A percentile compares a stretch with the other conserved stretches of the same genome.
phyloP scores from a whole-genome alignment of 2,329 filamentous ascomycete species.

The Orbilia quercus region DNA sequence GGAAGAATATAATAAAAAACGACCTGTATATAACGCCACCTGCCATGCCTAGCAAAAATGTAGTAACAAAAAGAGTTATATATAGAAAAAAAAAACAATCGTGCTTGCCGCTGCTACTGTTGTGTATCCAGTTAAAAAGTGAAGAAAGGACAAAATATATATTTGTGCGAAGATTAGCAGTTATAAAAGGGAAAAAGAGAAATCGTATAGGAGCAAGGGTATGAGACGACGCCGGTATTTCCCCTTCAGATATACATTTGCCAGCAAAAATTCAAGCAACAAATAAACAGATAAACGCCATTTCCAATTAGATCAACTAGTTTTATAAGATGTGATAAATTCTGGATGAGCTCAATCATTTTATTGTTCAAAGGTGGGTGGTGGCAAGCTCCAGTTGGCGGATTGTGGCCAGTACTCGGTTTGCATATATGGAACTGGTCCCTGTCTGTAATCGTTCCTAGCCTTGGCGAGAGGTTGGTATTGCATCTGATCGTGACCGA shows the following conservation, averaged over 20 bases:
- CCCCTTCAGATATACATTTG: conserved; percentile 9
- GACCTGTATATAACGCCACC: conserved; percentile 50
- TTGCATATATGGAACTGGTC: conserved; percentile 59
- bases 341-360: conserved; percentile 15
- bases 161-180: conserved; percentile 40
- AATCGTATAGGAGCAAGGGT: conserved; percentile 18
- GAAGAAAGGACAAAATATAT: conserved; percentile 35
- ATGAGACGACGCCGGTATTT: conserved; percentile 15
- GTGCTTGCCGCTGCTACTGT: conserved; percentile 36
- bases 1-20: conserved; percentile 48
- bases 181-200: conserved; percentile 25
- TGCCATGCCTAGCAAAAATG: conserved; percentile 51
- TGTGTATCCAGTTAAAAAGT: conserved; percentile 47
- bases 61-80: no score
- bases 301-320: conserved; percentile 13
- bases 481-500: conserved; percentile 78
- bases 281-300: conserved; percentile 25
- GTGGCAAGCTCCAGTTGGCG: conserved; percentile 33
- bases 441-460: conserved; percentile 59
- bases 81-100: conserved; percentile 34
- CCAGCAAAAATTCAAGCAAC: no score
- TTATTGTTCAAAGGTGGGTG: conserved; percentile 37
- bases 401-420: conserved; percentile 58
- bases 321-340: conserved; percentile 7
- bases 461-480: conserved; percentile 75